Evolutionary conservation across 495 filamentous ascomycete species (phyloP).

Genomic region (Neurospora sp.): DNA sequence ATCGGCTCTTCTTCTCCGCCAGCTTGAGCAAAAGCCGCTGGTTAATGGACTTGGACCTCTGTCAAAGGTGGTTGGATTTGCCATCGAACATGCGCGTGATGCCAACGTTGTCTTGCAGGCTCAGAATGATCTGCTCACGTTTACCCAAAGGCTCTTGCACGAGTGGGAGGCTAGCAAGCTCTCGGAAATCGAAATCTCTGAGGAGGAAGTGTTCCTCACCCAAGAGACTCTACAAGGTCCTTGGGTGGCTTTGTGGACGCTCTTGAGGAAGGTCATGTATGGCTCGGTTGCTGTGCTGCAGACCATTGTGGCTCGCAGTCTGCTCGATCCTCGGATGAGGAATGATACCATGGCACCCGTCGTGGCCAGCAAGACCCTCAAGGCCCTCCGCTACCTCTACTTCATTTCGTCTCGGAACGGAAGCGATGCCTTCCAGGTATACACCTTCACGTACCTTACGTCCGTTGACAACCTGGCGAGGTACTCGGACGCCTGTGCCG

Average conservation of each 20-base stretch:
- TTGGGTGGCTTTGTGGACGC: constrained; percentile 68
- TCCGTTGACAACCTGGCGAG: constrained; percentile 80
- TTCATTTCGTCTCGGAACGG: constrained; percentile 79
- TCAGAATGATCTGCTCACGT: constrained; percentile 61
- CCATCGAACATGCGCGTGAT: constrained; percentile 55
- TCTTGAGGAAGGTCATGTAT: constrained; percentile 73
- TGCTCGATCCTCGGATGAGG: constrained; percentile 33
- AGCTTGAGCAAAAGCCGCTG: constrained; percentile 56
- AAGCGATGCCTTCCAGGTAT: constrained; percentile 61
- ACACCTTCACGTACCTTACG: constrained; percentile 74
- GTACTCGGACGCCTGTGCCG: constrained; percentile 57
- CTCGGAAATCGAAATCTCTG: constrained; percentile 68
- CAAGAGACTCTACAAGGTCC: constrained; percentile 59
- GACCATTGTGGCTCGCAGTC: constrained; percentile 56
- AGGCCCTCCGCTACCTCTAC: constrained; percentile 70
- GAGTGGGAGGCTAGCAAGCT: constrained; percentile 82
- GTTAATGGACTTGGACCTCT: constrained; percentile 69
- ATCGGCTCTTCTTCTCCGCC: constrained; percentile 47
- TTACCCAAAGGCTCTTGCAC: constrained; percentile 59
- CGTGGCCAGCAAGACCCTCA: constrained; percentile 66
- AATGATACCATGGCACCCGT: constrained; percentile 48
- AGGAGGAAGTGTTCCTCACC: constrained; percentile 60
- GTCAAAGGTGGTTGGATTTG: constrained; percentile 64
- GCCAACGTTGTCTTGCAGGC: constrained; percentile 50
- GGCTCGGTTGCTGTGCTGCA: constrained; percentile 66